phyloP scores from a whole-genome alignment of 768 basidiomycete species.

The Cubamyces lactineus region DNA sequence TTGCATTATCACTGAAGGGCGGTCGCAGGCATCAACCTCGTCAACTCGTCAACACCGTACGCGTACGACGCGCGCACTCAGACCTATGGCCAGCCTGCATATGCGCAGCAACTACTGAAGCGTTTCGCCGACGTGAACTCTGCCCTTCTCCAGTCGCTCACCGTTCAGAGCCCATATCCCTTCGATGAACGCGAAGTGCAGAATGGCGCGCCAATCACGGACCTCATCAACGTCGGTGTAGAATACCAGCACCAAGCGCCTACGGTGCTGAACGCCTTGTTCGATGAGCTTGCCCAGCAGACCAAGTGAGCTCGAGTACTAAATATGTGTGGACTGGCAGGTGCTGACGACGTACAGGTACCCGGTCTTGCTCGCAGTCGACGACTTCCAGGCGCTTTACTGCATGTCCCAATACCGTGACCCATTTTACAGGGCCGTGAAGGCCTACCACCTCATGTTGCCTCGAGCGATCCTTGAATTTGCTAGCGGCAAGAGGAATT shows the following conservation, averaged over 20 bases:
- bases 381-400: slow-evolving; percentile 87
- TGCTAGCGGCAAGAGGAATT: slow-evolving; percentile 65
- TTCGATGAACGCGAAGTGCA: slow-evolving; percentile 44
- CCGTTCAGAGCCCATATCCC: slow-evolving; percentile 31
- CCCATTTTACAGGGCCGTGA: slow-evolving; percentile 68
- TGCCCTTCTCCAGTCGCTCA: slow-evolving; percentile 44
- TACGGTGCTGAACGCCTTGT: slow-evolving; percentile 55
- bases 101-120: slow-evolving; percentile 64
- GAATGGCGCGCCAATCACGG: slow-evolving; percentile 51
- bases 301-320: slow-evolving; percentile 50
- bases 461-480: slow-evolving; percentile 81
- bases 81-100: slow-evolving; percentile 74
- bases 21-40: slow-evolving; percentile 54
- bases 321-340: background rate
- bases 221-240: slow-evolving; percentile 61
- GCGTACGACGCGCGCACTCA: slow-evolving; percentile 74
- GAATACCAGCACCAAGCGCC: slow-evolving; percentile 58
- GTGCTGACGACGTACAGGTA: slow-evolving; percentile 44
- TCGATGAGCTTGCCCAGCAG: slow-evolving; percentile 67
- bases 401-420: slow-evolving; percentile 69
- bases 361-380: slow-evolving; percentile 83
- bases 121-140: slow-evolving; percentile 65
- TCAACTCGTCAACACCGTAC: slow-evolving; percentile 76
- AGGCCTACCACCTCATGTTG: slow-evolving; percentile 77
- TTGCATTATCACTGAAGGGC: background rate